Base-by-base conservation (phyloP, 148 eudicot species). In the Rhododendron henanense region DNA sequence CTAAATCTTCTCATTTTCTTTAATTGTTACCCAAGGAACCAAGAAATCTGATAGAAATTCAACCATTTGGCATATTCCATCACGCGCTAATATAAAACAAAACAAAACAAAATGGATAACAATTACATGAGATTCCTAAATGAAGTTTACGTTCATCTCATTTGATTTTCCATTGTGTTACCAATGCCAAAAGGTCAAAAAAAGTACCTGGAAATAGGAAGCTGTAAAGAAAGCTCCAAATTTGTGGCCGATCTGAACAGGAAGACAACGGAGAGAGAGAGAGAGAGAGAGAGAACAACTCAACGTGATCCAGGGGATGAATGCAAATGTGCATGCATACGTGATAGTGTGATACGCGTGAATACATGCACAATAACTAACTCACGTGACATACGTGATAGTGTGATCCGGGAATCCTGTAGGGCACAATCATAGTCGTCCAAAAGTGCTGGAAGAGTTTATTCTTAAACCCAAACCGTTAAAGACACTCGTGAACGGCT, bases 151-250 rank as follows among this genome's bases (percentile, higher is more conserved):
- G 16, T 51, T 55, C 61, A 55, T 55, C 61, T 55, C 61, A 55
- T 16, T 18, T 55, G 61, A 15, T 55, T 55, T 55, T 23, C 61
- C 61, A 16, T 55, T 18, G 18, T 28, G 37, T 41, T 37, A 53
- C n/a, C 48, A 10, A 35, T 25, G 71, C 48, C 31, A 1, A 59
- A 23, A 9, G 48, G 8, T 73, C 80, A 19, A 37, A 31, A 31
- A 31, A 84, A 75, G 5, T 84, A 84, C 86, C 86, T 84, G 81
- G 14, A 35, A 28, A 74, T 74, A 10, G 79, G 67, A 45, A 73
- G 79, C 69, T 84, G 18, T 21, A 33, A 31, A 71, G 14, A 25
- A 28, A 67, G 55, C 59, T 83, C 59, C 61, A 69, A 25, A 47
- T 48, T 33, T 9, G 39, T 71, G 81, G 47, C 81, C 33, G 81